Base-by-base conservation (phyloP, 306 rosid genomes). In the Sesbania bispinosa region DNA sequence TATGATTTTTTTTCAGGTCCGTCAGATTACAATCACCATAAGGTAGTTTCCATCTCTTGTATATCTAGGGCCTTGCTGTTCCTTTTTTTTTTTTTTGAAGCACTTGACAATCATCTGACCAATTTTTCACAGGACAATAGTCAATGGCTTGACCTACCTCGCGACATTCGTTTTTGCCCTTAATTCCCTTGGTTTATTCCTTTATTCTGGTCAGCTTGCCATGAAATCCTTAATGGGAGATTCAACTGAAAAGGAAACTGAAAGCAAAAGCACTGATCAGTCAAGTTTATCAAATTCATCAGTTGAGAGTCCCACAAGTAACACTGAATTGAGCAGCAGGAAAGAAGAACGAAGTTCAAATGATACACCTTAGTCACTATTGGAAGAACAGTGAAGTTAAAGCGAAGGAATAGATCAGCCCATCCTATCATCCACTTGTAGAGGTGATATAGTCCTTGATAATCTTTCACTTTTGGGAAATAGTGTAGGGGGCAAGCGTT, bases 91-190 rank as follows among this genome's bases (percentile, higher is more conserved):
- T 62, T 26, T 51, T 53, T 30, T 13, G 4, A 73, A 50, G 70
- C 51, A 79, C 71, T 78, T 73, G 61, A 41, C 39, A 62, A 52
- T 68, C 38, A 43, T 43, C 8, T 80, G 39, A 4, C n/a, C n/a
- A 48, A 73, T 14, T 64, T 71, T 77, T 67, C 54, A 48, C 91
- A 94, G 97, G 92, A 94, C 99, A 38, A 87, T 89, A 32, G 45
- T 94, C 10, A 94, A 89, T 57, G 99, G 99, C 57, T 59, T 91
- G 81, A 83, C 96, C 82, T 94, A 94, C 84, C 97, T 94, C 10
- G 96, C 92, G 19, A 94, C 96, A 55, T 94, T 94, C 86, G 84
- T 94, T 64, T 94, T 94, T 19, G 96, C 93, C 76, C 51, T 89
- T 42, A 94, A 91, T 50, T 87, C 91, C 21, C 26, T 93, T 5